Base-by-base conservation (phyloP, 495 filamentous ascomycete genomes). In the Neurospora discreta region DNA sequence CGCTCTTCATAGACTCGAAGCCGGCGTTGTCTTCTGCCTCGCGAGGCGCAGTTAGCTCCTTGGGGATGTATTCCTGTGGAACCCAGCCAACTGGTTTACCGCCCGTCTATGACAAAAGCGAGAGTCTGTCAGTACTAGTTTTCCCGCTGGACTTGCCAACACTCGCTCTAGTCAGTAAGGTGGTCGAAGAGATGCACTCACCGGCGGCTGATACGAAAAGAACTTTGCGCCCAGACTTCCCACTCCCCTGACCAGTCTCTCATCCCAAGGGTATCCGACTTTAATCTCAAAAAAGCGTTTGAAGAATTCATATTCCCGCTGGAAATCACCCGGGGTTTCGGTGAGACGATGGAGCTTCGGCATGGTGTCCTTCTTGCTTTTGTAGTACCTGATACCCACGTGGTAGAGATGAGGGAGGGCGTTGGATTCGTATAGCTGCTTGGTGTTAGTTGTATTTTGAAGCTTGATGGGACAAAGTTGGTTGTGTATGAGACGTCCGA, bases 251-350 rank as follows among this genome's bases (percentile, higher is more conserved):
- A 78, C 18, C 15, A 84, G 71, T 5, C 88, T 82, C 39, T 87
- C 72, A 1, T 86, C 81, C 90, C 90, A 93, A 9, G 78, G 70
- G 13, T 84, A 80, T 1, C 86, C 85, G 0, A 88, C 87, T 75
- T 89, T 85, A 3, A 78, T 74, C 15, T 78, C 72, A 79, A 92
- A 93, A 74, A 89, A 88, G 0, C 65, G n/a, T 74, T 82, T 80
- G 76, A 92, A 91, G 0, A 76, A 76, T 0, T 36, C 73, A 38
- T 86, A 80, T 8, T 87, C 87, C 18, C 60, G 43, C 10, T 69
- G 23, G 60, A 84, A 78, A 6, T 38, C 8, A 6, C 79, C 78
- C 0, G 75, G 68, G 5, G 77, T 72, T 2, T 78, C 73, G 15
- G 70, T 72, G 6, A 75, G 74, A 0, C 79, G 76, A 43, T 79